Evolutionary conservation across 257 asterid genomes (phyloP), one percentile per base, ranked within the genome.

Genomic region (Solanum peruvianum): DNA sequence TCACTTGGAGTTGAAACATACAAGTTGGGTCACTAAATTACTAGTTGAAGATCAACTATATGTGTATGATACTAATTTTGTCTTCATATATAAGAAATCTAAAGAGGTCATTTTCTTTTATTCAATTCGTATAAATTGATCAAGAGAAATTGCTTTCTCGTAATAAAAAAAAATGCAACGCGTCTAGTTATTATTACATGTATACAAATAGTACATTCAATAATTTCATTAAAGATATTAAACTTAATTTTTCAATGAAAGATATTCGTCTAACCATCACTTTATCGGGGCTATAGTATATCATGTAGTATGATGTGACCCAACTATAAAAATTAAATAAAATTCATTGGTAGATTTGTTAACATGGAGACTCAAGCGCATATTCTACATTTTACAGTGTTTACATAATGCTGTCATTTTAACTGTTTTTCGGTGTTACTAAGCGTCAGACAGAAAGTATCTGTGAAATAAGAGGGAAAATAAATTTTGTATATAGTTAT

Each of bases 71-170:
- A 3, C 14, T 60, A 3, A 1, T 23, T 52, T 62, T 15, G 0
- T 10, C 10, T 62, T 62, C 8, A 62, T 62, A 23, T 9, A 23
- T 2, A 62, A 62, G 31, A 62, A 1, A 62, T 10, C 31, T 23
- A 15, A n/a, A 62, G 10, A 10, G 0, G 1, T 10, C 1, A n/a
- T n/a, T 62, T 62, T 62, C 7, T 62, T 62, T 0, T 10, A 62
- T 11, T 62, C 2, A 10, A 10, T 60, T 60, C 23, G 1, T 10
- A 52, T 16, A 6, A 62, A 62, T 0, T 62, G 8, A 11, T 9
- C 1, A 62, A n/a, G 1, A 62, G 0, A 62, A 10, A 2, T 10
- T 62, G 1, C 3, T 62, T 62, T 21, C 7, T 62, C 1, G 0
- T 2, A 2, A 62, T 4, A 11, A 62, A 23, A 11, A 11, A 2